Conservation (phyloP, 257 asterid genomes). For the Eustoma russellianum region DNA sequence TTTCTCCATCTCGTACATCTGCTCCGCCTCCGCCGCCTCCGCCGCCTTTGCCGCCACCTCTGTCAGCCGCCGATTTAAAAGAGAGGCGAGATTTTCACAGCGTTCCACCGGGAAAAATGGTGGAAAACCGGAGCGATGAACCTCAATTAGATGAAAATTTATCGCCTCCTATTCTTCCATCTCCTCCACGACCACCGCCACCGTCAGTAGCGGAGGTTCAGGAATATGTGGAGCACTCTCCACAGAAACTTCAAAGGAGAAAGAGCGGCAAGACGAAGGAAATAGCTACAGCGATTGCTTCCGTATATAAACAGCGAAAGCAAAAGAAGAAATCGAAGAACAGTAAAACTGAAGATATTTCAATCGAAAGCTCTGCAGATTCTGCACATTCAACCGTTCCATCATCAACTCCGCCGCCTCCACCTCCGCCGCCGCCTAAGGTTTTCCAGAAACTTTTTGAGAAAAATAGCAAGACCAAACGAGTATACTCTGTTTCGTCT, state of each 20-base stretch:
- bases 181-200: constrained; percentile 19
- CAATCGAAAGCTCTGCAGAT: constrained; percentile 30
- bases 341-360: constrained; percentile 31
- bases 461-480: constrained; percentile 52
- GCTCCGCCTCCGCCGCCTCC: constrained; percentile 24
- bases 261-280: constrained; percentile 67
- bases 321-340: constrained; percentile 45
- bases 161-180: constrained; percentile 17
- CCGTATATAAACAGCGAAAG: constrained; percentile 52
- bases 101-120: constrained; percentile 30
- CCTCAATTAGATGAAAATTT: constrained; percentile 13
- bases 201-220: constrained; percentile 7
- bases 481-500: constrained; percentile 40
- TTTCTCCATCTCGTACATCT: constrained; percentile 21
- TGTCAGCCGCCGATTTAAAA: constrained; percentile 12
- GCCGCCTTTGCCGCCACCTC: constrained; percentile 20
- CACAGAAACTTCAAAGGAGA: constrained; percentile 23
- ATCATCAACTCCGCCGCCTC: constrained; percentile 46
- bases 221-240: constrained; percentile 20
- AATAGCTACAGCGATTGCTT: constrained; percentile 53
- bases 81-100: constrained; percentile 41
- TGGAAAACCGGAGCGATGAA: constrained; percentile 20
- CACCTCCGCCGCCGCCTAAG: constrained; percentile 58
- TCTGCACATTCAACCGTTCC: constrained; percentile 21
- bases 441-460: constrained; percentile 56